phyloP scores from a whole-genome alignment of 805 yeast genomes.

The Brettanomyces anomalus region DNA sequence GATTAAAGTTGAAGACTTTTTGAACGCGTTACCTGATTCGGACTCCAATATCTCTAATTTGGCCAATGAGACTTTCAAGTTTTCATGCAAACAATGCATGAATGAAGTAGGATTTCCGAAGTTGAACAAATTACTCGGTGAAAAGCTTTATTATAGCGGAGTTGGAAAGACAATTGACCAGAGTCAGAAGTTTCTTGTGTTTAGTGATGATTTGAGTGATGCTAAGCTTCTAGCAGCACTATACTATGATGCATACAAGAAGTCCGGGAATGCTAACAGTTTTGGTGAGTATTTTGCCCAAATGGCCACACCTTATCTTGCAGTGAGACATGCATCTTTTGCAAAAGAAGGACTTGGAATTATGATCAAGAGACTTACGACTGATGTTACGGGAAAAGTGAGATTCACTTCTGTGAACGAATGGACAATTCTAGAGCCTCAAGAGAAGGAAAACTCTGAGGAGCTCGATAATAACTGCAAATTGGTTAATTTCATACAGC shows the following conservation, averaged over 20 bases:
- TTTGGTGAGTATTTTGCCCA: constrained; percentile 30
- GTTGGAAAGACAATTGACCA: constrained; percentile 15
- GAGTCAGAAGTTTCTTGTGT: constrained; percentile 21
- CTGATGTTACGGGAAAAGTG: constrained; percentile 10
- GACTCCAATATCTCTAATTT: constrained; percentile 63
- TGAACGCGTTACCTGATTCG: constrained; percentile 33
- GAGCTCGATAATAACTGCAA: constrained; percentile 26
- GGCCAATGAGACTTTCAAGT: constrained; percentile 54
- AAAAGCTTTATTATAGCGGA: constrained; percentile 39
- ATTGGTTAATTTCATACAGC: constrained; percentile 59
- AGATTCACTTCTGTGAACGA: constrained; percentile 13
- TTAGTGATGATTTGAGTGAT: constrained; percentile 15
- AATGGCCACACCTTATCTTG: constrained; percentile 66
- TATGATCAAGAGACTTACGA: constrained; percentile 28
- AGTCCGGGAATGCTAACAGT: constrained; percentile 25
- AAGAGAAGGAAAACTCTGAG: constrained; percentile 1
- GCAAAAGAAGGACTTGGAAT: constrained; percentile 35
- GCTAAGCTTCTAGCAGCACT: constrained; percentile 25
- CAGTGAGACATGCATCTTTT: constrained; percentile 56
- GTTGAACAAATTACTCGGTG: constrained; percentile 67
- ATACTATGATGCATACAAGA: constrained; percentile 24
- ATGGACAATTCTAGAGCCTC: constrained; percentile 26
- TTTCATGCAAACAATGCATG: constrained; percentile 47
- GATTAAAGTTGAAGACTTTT: constrained; percentile 32
- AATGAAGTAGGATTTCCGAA: constrained; percentile 64